Percentiles rank a stretch among this genome's conserved stretches.
These are phyloP conservation scores for Dactylellina sp. DNA, from an alignment of 2,329 filamentous ascomycete species.

Conservation along the genomic window DNA sequence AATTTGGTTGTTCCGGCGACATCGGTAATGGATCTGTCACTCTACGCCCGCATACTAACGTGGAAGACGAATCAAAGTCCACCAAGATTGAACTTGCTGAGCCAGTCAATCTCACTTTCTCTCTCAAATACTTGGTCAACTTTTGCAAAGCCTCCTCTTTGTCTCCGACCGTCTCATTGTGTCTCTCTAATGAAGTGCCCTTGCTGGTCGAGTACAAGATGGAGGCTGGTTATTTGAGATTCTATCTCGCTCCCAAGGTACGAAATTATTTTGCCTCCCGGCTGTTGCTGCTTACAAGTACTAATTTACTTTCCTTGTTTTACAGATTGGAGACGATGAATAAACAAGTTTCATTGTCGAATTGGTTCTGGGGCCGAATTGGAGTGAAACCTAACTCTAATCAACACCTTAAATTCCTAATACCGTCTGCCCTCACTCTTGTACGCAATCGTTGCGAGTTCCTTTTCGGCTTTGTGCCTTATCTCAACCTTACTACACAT, in stretches of 20 bases:
- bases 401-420: neutral
- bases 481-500: neutral
- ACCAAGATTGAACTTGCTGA: constrained; percentile 91
- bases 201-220: constrained; percentile 88
- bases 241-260: constrained; percentile 99
- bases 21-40: constrained; percentile 96
- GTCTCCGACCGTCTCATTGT: constrained; percentile 85
- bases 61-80: constrained; percentile 87
- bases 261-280: constrained; percentile 59
- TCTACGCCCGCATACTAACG: constrained; percentile 84
- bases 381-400: neutral
- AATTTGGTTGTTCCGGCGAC: constrained; percentile 91
- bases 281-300: neutral
- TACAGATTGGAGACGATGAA: constrained; percentile 77
- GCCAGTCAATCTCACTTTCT: constrained; percentile 94
- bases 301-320: constrained; percentile 2
- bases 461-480: neutral
- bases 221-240: constrained; percentile 81
- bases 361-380: neutral
- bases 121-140: constrained; percentile 98
- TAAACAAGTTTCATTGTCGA: constrained; percentile 62
- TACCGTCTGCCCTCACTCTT: constrained; percentile 9
- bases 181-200: constrained; percentile 94
- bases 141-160: constrained; percentile 97
- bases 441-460: constrained; percentile 11